These are phyloP conservation scores for Strobilomyces dryophilus DNA, from an alignment of 768 basidiomycete species.

Conservation along the genomic window DNA sequence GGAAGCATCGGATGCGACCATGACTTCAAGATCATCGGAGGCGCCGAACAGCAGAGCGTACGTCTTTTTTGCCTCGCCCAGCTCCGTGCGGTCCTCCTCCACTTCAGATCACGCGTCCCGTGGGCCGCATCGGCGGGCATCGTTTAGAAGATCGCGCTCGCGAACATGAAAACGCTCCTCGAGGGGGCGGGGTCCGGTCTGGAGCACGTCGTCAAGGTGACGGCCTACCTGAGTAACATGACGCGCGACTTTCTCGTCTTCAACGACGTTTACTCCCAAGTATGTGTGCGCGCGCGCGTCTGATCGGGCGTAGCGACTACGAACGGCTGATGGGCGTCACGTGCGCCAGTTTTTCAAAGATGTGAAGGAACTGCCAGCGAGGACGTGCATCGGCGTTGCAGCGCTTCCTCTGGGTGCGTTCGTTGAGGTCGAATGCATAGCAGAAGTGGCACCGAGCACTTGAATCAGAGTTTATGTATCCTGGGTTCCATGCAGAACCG, in stretches of 20 bases:
- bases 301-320: background rate
- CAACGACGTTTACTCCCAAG: conserved; percentile 38
- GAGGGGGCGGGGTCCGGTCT: conserved; percentile 36
- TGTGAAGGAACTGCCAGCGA: conserved; percentile 42
- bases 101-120: background rate
- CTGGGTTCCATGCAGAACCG: background rate
- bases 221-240: conserved; percentile 37
- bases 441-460: conserved; percentile 27
- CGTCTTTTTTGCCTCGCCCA: conserved; percentile 9
- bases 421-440: conserved; percentile 62
- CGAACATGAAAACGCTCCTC: conserved; percentile 37
- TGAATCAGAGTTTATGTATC: background rate
- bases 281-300: conserved; percentile 8
- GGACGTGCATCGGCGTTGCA: background rate
- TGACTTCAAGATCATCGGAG: conserved; percentile 34
- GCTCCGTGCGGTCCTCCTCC: background rate
- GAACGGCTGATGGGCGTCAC: background rate
- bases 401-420: conserved; percentile 49
- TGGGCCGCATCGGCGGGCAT: too few relatives aligned
- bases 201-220: conserved; percentile 39
- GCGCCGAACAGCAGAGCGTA: conserved; percentile 36
- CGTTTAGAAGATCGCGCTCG: conserved; percentile 33
- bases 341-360: conserved; percentile 43
- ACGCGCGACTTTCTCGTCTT: conserved; percentile 35
- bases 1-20: conserved; percentile 36